A percentile compares a stretch with the other conserved stretches of the same genome.
Conservation (phyloP, 2,329 filamentous ascomycete species). For the Colletotrichum phormii region DNA sequence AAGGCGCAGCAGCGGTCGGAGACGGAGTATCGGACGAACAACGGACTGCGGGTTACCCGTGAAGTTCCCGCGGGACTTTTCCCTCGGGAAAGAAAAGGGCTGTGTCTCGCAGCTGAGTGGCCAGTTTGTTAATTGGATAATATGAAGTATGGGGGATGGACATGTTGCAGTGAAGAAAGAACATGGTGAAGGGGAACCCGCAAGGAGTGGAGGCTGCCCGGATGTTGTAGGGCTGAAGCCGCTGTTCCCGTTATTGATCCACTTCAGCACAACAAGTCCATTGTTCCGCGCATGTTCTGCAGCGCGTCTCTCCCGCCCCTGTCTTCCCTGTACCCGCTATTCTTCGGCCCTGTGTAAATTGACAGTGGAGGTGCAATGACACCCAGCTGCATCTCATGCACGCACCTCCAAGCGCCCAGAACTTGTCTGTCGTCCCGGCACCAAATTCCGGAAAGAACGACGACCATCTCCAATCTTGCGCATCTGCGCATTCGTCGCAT, state of each 20-base stretch:
- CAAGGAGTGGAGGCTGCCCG: neutral
- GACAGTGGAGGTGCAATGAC: neutral
- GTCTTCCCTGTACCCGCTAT: constrained; percentile 1
- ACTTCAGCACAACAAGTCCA: neutral
- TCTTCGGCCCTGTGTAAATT: neutral
- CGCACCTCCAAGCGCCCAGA: neutral
- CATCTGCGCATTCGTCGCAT: constrained; percentile 7
- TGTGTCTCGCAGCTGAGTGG: neutral
- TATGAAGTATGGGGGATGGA: neutral
- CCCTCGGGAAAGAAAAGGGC: too few species aligned
- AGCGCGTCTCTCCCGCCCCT: neutral
- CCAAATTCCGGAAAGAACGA: neutral
- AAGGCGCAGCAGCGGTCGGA: neutral
- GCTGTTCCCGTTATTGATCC: neutral
- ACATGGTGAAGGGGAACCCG: neutral
- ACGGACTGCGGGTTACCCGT: neutral
- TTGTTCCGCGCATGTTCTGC: neutral
- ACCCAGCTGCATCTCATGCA: neutral
- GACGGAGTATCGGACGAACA: neutral
- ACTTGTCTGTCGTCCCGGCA: neutral
- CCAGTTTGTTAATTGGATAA: neutral
- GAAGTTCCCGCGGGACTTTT: neutral
- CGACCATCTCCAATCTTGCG: constrained; percentile 6
- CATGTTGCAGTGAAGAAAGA: neutral
- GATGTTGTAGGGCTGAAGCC: constrained; percentile 2